Base-by-base conservation (phyloP, 176 grass and related monocot genomes). In the Juncus inflexus region DNA sequence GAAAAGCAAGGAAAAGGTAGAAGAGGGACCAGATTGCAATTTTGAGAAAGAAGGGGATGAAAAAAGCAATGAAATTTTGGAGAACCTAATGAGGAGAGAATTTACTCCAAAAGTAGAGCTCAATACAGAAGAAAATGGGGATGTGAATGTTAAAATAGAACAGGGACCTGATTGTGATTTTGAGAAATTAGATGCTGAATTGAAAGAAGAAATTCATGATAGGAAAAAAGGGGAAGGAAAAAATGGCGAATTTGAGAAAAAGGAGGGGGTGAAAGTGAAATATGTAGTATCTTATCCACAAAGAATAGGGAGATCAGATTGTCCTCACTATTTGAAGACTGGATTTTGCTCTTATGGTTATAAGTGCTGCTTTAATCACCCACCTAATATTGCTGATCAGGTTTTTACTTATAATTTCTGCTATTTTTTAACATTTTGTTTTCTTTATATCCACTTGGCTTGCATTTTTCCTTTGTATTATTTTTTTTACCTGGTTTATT, bases 321-420 rank as follows among this genome's bases (percentile, higher is more conserved):
- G 66, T 14, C 35, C 36, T 12, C 3, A 12, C 15, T 69, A 69
- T 69, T 37, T 55, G 19, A 55, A 69, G 40, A 16, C 35, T 15
- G 66, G 66, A 13, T 55, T 54, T 40, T 69, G 66, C 35, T 15
- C 35, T 69, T 55, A 15, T 41, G 50, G 66, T 9, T 40, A 9
- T 35, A 7, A 6, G 9, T 69, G 66, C 55, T 16, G 50, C 12
- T 69, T 40, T 15, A 69, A 69, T 55, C 66, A 69, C 35, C 66
- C 66, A 5, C 50, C 19, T 9, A 69, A n/a, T 49, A 69, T 54
- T 39, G 52, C 66, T 15, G 7, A 37, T 14, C 13, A 14, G 3
- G 36, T 68, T 68, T 39, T 37, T 69, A 35, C 11, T 0, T 54
- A 40, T 69, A 14, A 13, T 39, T 19, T 38, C 13, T 69, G 50